A percentile compares a stretch with the other conserved stretches of the same genome.
These are phyloP conservation scores for Rhodotorula diobovata DNA, from an alignment of 768 basidiomycete species.

Conservation along the genomic window DNA sequence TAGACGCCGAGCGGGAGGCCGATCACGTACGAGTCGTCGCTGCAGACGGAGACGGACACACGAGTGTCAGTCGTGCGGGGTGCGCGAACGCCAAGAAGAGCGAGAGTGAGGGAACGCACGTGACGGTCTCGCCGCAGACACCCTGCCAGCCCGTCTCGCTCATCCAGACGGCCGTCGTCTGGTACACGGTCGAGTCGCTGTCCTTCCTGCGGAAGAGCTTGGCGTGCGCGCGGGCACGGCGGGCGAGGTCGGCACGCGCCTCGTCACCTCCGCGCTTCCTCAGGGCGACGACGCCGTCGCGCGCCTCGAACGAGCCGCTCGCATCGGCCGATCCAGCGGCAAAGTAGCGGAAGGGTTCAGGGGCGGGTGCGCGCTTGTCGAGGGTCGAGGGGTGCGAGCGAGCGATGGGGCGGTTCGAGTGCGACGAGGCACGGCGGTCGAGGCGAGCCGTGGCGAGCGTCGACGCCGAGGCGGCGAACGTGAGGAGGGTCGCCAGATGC, in stretches of 20 bases:
- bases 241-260: background rate
- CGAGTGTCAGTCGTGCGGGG: too few species aligned
- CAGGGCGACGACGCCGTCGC: slow-evolving; percentile 4
- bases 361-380: background rate
- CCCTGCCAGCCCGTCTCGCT: background rate
- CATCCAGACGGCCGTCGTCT: background rate
- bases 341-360: slow-evolving; percentile 6
- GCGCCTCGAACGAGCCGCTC: background rate
- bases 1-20: slow-evolving; percentile 25
- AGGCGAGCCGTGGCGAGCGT: slow-evolving; percentile 25
- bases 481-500: slow-evolving; percentile 15
- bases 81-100: too few species aligned
- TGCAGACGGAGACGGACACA: background rate
- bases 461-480: slow-evolving; percentile 20
- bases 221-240: too few species aligned
- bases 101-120: too few species aligned
- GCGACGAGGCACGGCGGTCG: slow-evolving; percentile 12
- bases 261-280: slow-evolving; percentile 10
- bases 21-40: slow-evolving; percentile 9
- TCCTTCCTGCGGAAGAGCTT: too few species aligned
- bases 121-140: too few species aligned
- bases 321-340: background rate
- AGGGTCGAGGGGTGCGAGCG: background rate
- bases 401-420: slow-evolving; percentile 1
- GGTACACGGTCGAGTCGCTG: too few species aligned